A percentile compares a stretch with the other conserved stretches of the same genome.
Evolutionary conservation across 352 stramenopile species (phyloP).

Genomic region (Pythium sp.): DNA sequence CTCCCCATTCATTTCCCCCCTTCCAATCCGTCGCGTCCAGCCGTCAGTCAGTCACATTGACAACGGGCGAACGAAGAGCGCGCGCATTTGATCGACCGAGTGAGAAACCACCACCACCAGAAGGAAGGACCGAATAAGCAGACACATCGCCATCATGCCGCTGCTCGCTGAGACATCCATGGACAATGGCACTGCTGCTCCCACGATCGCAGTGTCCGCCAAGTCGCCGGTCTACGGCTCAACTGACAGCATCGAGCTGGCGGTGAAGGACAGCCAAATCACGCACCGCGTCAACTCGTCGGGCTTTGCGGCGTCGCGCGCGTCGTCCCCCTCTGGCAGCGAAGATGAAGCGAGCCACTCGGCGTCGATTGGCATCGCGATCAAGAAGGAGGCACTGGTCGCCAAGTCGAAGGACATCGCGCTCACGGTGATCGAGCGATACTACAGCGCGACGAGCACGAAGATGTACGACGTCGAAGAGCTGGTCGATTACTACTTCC

Average conservation of each 20-base stretch:
- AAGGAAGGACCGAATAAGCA: constrained; percentile 4
- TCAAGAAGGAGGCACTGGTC: constrained; percentile 23
- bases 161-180: constrained; percentile 12
- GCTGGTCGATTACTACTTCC: constrained; percentile 84
- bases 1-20: not conserved
- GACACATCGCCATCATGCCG: constrained; percentile 8
- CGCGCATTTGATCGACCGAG: not conserved
- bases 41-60: not conserved
- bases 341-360: constrained; percentile 36
- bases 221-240: constrained; percentile 12
- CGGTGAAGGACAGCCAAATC: constrained; percentile 14
- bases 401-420: constrained; percentile 28
- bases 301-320: constrained; percentile 29
- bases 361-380: constrained; percentile 5
- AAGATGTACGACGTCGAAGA: constrained; percentile 90
- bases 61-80: not conserved
- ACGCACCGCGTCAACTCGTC: constrained; percentile 21
- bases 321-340: constrained; percentile 33
- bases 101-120: not conserved
- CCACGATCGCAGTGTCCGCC: not conserved
- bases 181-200: not conserved
- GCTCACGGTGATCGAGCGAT: constrained; percentile 57
- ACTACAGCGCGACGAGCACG: constrained; percentile 64
- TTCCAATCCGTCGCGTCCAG: not conserved
- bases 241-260: not conserved